Conservation (phyloP, 2,329 filamentous ascomycete species). For the Aspergillus nomiae region DNA sequence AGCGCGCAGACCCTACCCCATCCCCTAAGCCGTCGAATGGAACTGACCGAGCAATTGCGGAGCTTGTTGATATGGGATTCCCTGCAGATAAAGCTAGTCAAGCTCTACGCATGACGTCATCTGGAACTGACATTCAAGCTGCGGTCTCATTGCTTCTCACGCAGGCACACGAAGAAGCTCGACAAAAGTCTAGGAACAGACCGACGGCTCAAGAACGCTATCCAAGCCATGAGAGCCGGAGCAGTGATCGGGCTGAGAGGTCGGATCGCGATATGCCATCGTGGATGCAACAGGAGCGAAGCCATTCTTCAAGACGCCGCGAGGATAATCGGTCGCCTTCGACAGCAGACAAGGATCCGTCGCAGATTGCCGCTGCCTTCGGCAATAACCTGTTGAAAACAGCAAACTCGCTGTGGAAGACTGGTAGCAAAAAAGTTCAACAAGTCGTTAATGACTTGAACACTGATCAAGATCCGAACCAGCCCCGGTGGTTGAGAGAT, state of each 20-base stretch:
- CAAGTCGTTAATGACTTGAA: conserved; percentile 88
- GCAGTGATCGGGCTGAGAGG: conserved; percentile 27
- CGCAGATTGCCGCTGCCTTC: conserved; percentile 79
- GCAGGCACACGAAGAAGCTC: conserved; percentile 83
- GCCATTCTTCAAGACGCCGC: conserved; percentile 25
- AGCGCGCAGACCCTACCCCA: conserved; percentile 18
- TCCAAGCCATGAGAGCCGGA: conserved; percentile 24
- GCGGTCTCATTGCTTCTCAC: conserved; percentile 89
- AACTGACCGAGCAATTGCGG: conserved; percentile 78
- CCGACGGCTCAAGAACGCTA: conserved; percentile 22
- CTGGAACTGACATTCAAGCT: conserved; percentile 77
- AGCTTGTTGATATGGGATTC: conserved; percentile 95
- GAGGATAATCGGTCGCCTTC: conserved; percentile 41
- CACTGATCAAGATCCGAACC: conserved; percentile 69
- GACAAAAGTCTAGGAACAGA: conserved; percentile 61
- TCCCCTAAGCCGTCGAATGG: conserved; percentile 46
- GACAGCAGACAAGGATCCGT: conserved; percentile 68
- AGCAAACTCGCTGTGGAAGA: conserved; percentile 93
- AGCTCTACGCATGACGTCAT: conserved; percentile 78
- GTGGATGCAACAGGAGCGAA: conserved; percentile 62
- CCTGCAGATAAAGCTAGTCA: conserved; percentile 77
- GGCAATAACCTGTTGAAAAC: conserved; percentile 87
- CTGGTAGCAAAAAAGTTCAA: conserved; percentile 87
- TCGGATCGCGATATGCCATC: conserved; percentile 49
- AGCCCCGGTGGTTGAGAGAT: conserved; percentile 96